A percentile compares a stretch with the other conserved stretches of the same genome.
Evolutionary conservation across 169 alveolate genomes (phyloP).

Genomic region (Toxoplasma gondii): DNA sequence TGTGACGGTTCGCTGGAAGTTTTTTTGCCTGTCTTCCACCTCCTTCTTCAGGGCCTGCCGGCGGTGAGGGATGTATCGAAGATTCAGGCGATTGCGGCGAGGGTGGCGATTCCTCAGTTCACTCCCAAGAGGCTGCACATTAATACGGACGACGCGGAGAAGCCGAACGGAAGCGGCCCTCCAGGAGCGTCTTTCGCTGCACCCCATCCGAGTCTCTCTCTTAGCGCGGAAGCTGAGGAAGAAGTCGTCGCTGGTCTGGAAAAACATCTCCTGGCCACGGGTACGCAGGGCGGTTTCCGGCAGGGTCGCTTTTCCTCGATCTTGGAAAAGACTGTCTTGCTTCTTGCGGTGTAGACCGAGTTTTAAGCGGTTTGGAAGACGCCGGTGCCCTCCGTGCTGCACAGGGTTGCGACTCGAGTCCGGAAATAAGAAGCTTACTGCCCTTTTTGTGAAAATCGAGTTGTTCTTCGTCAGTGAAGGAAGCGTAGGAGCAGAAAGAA

Average conservation of each 20-base stretch:
- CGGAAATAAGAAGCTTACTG: too few relatives aligned
- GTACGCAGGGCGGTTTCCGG: neutral
- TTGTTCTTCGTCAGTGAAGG: too few relatives aligned
- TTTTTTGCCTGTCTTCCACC: too few relatives aligned
- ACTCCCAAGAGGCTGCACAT: constrained; percentile 77
- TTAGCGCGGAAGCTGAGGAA: neutral
- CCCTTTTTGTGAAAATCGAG: too few relatives aligned
- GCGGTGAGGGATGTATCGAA: constrained; percentile 67
- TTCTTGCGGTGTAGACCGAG: too few relatives aligned
- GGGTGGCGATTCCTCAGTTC: constrained; percentile 72
- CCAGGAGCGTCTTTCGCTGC: neutral
- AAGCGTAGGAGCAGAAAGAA: too few relatives aligned
- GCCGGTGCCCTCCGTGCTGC: too few relatives aligned
- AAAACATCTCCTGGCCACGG: neutral
- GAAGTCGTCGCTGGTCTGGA: constrained; percentile 11
- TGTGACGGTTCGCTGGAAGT: too few relatives aligned
- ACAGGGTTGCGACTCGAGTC: too few relatives aligned
- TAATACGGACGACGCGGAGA: constrained; percentile 83
- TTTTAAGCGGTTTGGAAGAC: too few relatives aligned
- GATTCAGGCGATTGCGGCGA: constrained; percentile 69
- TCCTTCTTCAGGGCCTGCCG: constrained; percentile 72
- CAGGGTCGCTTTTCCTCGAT: too few relatives aligned
- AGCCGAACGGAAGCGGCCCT: constrained; percentile 69
- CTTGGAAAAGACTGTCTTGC: too few relatives aligned
- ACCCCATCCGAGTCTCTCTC: neutral